Evolutionary conservation across 768 basidiomycete species (phyloP).

Genomic region (Psilocybe tampanensis): DNA sequence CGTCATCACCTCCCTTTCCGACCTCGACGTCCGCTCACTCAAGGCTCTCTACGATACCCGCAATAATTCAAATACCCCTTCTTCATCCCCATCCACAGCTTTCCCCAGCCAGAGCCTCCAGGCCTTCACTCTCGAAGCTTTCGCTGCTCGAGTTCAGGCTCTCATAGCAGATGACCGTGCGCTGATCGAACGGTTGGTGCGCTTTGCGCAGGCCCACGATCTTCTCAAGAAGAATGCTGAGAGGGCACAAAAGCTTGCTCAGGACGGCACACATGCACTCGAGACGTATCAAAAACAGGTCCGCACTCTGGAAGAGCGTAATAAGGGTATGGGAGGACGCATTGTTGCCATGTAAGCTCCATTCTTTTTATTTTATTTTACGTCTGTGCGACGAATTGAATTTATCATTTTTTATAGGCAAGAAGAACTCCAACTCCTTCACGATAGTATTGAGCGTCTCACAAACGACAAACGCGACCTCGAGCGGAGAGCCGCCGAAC

Average conservation of each 20-base stretch:
- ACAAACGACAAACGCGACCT: constrained; percentile 65
- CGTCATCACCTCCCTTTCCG: constrained; percentile 61
- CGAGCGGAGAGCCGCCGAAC: constrained; percentile 69
- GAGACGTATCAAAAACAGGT: constrained; percentile 94
- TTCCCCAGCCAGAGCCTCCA: constrained; percentile 11
- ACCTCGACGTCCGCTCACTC: constrained; percentile 85
- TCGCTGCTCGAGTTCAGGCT: constrained; percentile 76
- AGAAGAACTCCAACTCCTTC: constrained; percentile 65
- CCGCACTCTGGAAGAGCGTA: constrained; percentile 75
- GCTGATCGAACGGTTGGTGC: constrained; percentile 80
- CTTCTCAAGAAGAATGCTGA: constrained; percentile 91
- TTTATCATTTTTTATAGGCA: constrained; percentile 42
- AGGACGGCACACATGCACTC: constrained; percentile 75
- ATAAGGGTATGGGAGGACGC: constrained; percentile 50
- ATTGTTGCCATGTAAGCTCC: constrained; percentile 58
- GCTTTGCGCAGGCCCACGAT: constrained; percentile 89
- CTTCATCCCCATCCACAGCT: constrained; percentile 24
- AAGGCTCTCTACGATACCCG: constrained; percentile 71
- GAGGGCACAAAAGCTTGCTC: constrained; percentile 86
- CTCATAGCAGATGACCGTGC: constrained; percentile 82
- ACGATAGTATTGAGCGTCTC: constrained; percentile 61
- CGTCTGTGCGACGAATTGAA: constrained; percentile 16
- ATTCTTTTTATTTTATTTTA: constrained; percentile 9
- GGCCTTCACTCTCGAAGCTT: constrained; percentile 76
- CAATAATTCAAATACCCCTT: constrained; percentile 6